Evolutionary conservation across 176 grass and related monocot genomes (phyloP).

Genomic region (Cenchrus purpureus): DNA sequence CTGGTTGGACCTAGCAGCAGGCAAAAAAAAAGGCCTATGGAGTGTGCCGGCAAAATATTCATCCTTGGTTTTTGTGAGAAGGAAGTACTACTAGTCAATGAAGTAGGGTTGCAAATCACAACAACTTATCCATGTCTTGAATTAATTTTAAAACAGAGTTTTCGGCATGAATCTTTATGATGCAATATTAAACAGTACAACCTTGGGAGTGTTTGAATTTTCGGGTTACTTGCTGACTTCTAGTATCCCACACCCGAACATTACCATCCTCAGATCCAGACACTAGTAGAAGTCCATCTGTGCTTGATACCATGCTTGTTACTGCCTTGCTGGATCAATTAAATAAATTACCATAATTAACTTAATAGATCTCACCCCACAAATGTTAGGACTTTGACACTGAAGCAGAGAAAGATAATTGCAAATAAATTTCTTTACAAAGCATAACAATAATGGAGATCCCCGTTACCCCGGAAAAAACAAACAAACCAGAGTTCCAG

Average conservation of each 20-base stretch:
- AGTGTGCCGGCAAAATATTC: slow-evolving; percentile 17
- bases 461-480: too few relatives aligned
- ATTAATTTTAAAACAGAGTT: not conserved
- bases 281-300: slow-evolving; percentile 60
- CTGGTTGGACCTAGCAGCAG: not conserved
- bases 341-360: slow-evolving; percentile 24
- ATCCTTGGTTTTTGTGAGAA: not conserved
- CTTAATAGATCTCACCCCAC: not conserved
- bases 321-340: slow-evolving; percentile 60
- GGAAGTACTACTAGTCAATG: slow-evolving; percentile 17
- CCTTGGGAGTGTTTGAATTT: slow-evolving; percentile 84
- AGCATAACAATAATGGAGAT: too few relatives aligned
- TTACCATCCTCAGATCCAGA: slow-evolving; percentile 74
- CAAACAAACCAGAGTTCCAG: too few relatives aligned
- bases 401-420: not conserved
- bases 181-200: slow-evolving; percentile 12
- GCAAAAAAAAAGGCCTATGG: slow-evolving; percentile 4
- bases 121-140: not conserved
- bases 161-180: not conserved
- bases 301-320: slow-evolving; percentile 63
- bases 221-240: slow-evolving; percentile 57
- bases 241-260: slow-evolving; percentile 69
- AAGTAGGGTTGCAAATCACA: not conserved
- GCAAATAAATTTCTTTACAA: not conserved
- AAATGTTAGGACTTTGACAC: slow-evolving; percentile 14